Base-by-base conservation (phyloP, 1,284 basidiomycete genomes). In the Cutaneotrichosporon cutaneum region DNA sequence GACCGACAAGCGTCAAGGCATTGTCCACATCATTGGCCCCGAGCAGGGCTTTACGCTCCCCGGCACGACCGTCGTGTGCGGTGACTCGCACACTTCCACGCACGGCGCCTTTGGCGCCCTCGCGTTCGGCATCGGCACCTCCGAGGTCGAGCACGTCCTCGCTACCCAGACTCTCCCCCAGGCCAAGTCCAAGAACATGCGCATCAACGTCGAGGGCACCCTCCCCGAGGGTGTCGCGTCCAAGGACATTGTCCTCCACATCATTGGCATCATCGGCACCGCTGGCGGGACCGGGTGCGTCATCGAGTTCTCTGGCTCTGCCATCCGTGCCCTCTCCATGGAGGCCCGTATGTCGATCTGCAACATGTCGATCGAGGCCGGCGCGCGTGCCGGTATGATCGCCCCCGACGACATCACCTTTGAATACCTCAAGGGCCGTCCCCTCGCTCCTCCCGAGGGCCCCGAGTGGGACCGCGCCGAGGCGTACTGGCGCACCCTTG, bases 341-440 rank as follows among this genome's bases (percentile, higher is more conserved):
- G 94, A 97, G 78, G 92, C 90, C 44, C 87, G 93, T 56, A 96
- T 96, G 93, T 94, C 91, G 70, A 92, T 93, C 69, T 96, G 93
- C 81, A 97, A 97, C 82, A 97, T 97, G 94, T 93, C 91, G 66
- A 96, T 97, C 77, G 94, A 97, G 80, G 94, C 88, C 63, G 94
- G 94, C 74, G 94, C 94, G 66, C 87, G 94, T 72, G 92, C 92
- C 7, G 94, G 94, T 61, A 94, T 97, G 92, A 86, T 97, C 66
- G 94, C 93, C 13, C 93, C 94, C 0, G 94, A 97, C 77, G 90
- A 95, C 39, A 82, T 89, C 67, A 97, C 94, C 9, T 94, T 96
- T 77, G 83, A 77, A 55, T 97, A 97, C 80, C 87, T 97, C 66
- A 86, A 86, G 65, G 87, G 87, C 60, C 88, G 93, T 54, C 94